Evolutionary conservation across 192 early-diverging fungal genomes (phyloP).

Genomic region (Rhizoclosmatium globosum): DNA sequence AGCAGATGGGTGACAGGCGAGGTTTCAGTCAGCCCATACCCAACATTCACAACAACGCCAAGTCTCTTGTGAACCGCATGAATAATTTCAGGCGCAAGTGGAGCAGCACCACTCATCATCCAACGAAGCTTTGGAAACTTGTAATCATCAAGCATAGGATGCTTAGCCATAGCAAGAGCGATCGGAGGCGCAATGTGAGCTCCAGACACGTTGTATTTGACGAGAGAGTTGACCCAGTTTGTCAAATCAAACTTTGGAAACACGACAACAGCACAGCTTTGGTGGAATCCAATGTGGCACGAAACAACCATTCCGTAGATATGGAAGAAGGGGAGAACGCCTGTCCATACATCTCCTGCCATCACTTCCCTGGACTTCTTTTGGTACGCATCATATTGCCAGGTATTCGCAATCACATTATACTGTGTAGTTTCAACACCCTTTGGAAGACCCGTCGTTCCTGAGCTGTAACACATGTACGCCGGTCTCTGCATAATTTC

Average conservation of each 20-base stretch:
- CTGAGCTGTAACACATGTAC: constrained; percentile 76
- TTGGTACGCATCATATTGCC: constrained; percentile 63
- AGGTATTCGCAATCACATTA: constrained; percentile 82
- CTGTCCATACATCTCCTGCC: constrained; percentile 49
- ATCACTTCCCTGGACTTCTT: constrained; percentile 24
- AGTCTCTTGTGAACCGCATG: constrained; percentile 62
- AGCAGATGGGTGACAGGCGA: constrained; percentile 26
- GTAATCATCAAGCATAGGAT: constrained; percentile 72
- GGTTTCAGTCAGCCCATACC: constrained; percentile 75
- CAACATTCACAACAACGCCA: constrained; percentile 24
- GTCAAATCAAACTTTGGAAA: constrained; percentile 79
- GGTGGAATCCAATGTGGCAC: constrained; percentile 44
- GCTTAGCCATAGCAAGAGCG: constrained; percentile 73
- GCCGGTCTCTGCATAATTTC: constrained; percentile 56
- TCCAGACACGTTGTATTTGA: constrained; percentile 68
- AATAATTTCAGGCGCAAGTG: constrained; percentile 73
- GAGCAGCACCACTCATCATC: constrained; percentile 79
- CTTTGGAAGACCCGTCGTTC: constrained; percentile 75
- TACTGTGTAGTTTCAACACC: constrained; percentile 81
- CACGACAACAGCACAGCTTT: constrained; percentile 69
- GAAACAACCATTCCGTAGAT: constrained; percentile 47
- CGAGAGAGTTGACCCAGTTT: constrained; percentile 65
- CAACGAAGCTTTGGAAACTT: constrained; percentile 71
- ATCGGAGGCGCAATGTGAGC: constrained; percentile 69
- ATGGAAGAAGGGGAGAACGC: constrained; percentile 63